These are phyloP conservation scores for Babesia bigemina DNA, from an alignment of 169 alveolate species.

Conservation along the genomic window DNA sequence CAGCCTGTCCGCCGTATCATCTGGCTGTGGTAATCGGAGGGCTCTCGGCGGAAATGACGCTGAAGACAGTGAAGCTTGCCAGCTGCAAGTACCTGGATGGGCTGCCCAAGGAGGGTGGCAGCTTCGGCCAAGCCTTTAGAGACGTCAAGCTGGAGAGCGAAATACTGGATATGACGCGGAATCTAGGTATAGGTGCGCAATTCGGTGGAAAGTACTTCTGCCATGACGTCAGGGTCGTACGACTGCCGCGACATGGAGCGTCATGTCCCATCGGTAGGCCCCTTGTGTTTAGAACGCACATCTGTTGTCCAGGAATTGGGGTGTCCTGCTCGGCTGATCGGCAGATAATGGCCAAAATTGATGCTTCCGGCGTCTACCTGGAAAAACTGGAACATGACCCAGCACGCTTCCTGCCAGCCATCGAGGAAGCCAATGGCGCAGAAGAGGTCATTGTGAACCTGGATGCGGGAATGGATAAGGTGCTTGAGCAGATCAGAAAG, in stretches of 20 bases:
- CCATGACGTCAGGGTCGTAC: conserved; percentile 87
- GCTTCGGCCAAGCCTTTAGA: conserved; percentile 82
- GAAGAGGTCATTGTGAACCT: conserved; percentile 75
- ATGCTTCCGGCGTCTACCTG: conserved; percentile 79
- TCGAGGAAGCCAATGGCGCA: conserved; percentile 5
- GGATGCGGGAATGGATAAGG: conserved; percentile 80
- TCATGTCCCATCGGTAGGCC: conserved; percentile 83
- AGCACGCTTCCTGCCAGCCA: conserved; percentile 73
- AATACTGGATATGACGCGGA: conserved; percentile 68
- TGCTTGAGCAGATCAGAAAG: conserved; percentile 64
- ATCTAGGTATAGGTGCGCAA: conserved; percentile 89
- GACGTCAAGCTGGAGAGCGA: conserved; percentile 80
- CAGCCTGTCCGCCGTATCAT: conserved; percentile 92
- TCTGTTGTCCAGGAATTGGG: conserved; percentile 77
- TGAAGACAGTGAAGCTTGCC: conserved; percentile 87
- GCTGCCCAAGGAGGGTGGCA: conserved; percentile 80
- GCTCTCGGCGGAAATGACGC: conserved; percentile 85
- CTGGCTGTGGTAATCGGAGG: conserved; percentile 88
- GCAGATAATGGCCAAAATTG: conserved; percentile 78
- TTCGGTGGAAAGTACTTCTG: conserved; percentile 90
- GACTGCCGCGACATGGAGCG: conserved; percentile 90
- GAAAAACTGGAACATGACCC: conserved; percentile 87
- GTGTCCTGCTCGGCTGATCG: conserved; percentile 91
- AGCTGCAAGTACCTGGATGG: conserved; percentile 82
- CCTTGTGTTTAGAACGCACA: no score